phyloP scores from a whole-genome alignment of 306 rosid species.

The Dalbergia oliveri region DNA sequence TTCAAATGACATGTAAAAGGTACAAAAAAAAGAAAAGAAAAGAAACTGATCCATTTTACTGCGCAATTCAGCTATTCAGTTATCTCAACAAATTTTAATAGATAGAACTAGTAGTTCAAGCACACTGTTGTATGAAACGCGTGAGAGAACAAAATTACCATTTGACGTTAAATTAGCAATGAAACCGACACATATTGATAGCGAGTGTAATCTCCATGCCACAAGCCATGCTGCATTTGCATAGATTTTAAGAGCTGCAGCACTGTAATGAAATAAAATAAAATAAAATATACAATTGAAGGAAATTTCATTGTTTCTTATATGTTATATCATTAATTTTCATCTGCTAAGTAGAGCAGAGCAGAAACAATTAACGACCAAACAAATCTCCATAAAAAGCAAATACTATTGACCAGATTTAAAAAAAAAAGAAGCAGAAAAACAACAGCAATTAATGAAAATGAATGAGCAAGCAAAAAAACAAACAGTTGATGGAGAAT shows the following conservation, averaged over 20 bases:
- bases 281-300: not conserved
- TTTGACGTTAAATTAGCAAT: not conserved
- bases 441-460: not conserved
- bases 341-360: not conserved
- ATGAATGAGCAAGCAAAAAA: not conserved
- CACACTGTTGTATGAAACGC: not conserved
- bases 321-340: not conserved
- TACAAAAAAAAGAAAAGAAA: no score
- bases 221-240: slow-evolving; percentile 84
- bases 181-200: slow-evolving; percentile 55
- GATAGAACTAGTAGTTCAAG: not conserved
- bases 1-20: no score
- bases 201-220: slow-evolving; percentile 82
- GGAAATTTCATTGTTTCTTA: not conserved
- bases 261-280: not conserved
- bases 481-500: slow-evolving; percentile 71
- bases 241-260: slow-evolving; percentile 80
- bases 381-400: not conserved
- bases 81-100: not conserved
- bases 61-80: not conserved
- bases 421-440: not conserved
- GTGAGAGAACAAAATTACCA: not conserved
- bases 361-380: no score
- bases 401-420: not conserved
- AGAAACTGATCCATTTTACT: not conserved